Percentiles rank a stretch among this genome's conserved stretches.
phyloP scores from a whole-genome alignment of 768 basidiomycete genomes.

The Boletus reticuloceps region DNA sequence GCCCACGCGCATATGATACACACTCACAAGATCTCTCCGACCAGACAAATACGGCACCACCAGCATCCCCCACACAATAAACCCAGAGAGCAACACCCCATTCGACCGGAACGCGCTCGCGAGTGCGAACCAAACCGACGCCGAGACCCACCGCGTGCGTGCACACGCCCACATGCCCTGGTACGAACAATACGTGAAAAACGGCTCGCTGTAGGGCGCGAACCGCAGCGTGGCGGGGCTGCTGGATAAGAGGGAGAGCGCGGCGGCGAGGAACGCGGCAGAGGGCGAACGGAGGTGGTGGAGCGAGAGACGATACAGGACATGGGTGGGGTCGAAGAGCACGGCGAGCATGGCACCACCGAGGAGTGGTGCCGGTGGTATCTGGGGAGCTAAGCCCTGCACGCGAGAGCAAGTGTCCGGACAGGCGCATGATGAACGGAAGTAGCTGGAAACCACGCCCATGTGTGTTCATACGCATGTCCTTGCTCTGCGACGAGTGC shows the following conservation, averaged over 20 bases:
- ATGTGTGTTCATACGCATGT: constrained; percentile 71
- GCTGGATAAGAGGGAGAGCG: constrained; percentile 76
- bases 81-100: constrained; percentile 72
- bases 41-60: constrained; percentile 48
- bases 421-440: constrained; percentile 50
- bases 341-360: constrained; percentile 38
- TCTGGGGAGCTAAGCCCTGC: not conserved
- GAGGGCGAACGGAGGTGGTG: constrained; percentile 51
- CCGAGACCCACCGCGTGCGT: constrained; percentile 46
- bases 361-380: constrained; percentile 32
- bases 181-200: constrained; percentile 82
- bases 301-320: constrained; percentile 59
- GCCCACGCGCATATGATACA: not conserved
- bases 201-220: constrained; percentile 80
- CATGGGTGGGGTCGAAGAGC: constrained; percentile 41
- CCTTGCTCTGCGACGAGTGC: constrained; percentile 57
- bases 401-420: constrained; percentile 22
- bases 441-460: constrained; percentile 85
- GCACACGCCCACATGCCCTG: constrained; percentile 36
- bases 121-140: constrained; percentile 59
- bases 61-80: constrained; percentile 71
- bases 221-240: constrained; percentile 74
- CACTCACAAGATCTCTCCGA: constrained; percentile 30
- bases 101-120: constrained; percentile 76
- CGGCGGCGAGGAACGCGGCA: constrained; percentile 57